Evolutionary conservation across 768 basidiomycete genomes (phyloP).

Genomic region (Trametes coccinea): DNA sequence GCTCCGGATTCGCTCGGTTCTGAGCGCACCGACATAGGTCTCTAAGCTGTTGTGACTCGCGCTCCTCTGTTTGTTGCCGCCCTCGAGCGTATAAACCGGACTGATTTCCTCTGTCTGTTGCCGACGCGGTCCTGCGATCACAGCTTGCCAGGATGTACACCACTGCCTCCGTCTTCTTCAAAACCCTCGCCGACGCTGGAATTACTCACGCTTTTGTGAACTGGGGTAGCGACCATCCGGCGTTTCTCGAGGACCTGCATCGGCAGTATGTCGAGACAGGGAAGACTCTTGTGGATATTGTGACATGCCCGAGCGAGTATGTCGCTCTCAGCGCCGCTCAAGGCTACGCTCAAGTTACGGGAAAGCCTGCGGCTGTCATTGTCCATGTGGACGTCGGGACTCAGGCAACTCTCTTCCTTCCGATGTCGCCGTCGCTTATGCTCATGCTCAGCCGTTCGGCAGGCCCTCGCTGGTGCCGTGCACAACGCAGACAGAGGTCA

Average conservation of each 20-base stretch:
- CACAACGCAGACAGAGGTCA: constrained; percentile 69
- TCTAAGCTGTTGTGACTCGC: no score
- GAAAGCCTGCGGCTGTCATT: constrained; percentile 69
- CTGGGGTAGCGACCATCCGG: constrained; percentile 79
- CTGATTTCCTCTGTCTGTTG: no score
- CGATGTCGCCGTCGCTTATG: background rate
- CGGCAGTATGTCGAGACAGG: constrained; percentile 46
- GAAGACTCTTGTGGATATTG: constrained; percentile 47
- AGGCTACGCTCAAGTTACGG: constrained; percentile 65
- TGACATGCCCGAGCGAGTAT: constrained; percentile 78
- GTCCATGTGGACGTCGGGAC: constrained; percentile 76
- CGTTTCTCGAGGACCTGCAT: constrained; percentile 66
- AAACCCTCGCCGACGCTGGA: constrained; percentile 53
- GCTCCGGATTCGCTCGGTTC: no score
- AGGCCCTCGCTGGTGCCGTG: constrained; percentile 70
- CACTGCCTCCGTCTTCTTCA: constrained; percentile 61
- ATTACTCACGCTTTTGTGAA: constrained; percentile 73
- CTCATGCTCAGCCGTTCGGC: background rate
- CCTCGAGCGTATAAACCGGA: no score
- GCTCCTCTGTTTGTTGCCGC: no score
- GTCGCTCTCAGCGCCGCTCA: constrained; percentile 73
- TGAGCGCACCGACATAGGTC: no score
- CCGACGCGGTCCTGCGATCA: no score
- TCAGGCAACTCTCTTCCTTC: constrained; percentile 41
- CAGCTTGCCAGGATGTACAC: constrained; percentile 39